Base-by-base conservation (phyloP, 1,139 yeast species). In the Suhomyces maxii region DNA sequence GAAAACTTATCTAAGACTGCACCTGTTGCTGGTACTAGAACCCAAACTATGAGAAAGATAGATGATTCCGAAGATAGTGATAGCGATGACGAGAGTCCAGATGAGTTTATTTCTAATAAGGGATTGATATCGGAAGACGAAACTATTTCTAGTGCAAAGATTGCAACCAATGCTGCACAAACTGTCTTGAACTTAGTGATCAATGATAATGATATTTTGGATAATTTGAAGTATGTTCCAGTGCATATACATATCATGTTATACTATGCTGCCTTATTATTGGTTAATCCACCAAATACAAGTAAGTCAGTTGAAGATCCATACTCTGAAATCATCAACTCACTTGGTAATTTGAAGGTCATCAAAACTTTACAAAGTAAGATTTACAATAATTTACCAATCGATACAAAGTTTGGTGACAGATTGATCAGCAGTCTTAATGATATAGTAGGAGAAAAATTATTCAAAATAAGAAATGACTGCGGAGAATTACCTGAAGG, bases 161-260 rank as follows among this genome's bases (percentile, higher is more conserved):
- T 84, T 34, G 88, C 89, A 0, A 60, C 78, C 14, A 75, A 79
- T 42, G 86, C 90, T 0, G 89, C 90, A 0, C 77, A 77, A 43
- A 81, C 86, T 0, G 84, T 84, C 0, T 60, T 84, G 40, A 80
- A 79, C 51, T 64, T 84, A 43, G 84, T 83, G 1, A 67, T 83
- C 6, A 77, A 75, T 42, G 89, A 84, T 58, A 67, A 71, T 25
- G 89, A 84, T 58, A 81, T 84, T 35, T 60, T 77, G 36, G 71
- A 73, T 23, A 82, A 83, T 41, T 67, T 84, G 50, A 78, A 75
- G 56, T 84, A 82, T 56, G 85, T 84, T 12, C 90, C 90, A 0
- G 80, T 84, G 11, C 89, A 84, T 59, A 81, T 84, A 35, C 88
- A 83, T 56, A 76, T 84, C 42, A 84, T 84, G 89, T 65, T 83